Conservation (phyloP, 2,329 filamentous ascomycete species). For the Xylariales sp. region DNA sequence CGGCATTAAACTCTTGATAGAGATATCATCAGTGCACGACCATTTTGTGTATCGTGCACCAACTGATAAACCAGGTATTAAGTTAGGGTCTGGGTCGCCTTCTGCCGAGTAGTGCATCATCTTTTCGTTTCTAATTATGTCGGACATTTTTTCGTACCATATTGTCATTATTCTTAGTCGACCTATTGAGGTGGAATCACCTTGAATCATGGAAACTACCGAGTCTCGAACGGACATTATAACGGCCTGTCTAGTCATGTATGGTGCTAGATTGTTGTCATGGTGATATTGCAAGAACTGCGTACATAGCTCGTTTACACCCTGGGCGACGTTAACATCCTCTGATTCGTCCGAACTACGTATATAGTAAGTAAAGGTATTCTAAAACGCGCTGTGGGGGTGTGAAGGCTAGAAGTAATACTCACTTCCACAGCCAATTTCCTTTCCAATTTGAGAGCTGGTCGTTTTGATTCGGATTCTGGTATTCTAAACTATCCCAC, state of each 20-base stretch:
- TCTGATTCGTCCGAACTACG: neutral
- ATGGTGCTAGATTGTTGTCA: slow-evolving; percentile 3
- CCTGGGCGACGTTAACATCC: neutral
- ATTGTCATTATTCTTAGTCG: neutral
- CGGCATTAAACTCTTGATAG: neutral
- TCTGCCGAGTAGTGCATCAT: neutral
- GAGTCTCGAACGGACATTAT: neutral
- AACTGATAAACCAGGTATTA: neutral
- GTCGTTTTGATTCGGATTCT: slow-evolving; percentile 17
- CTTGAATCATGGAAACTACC: neutral
- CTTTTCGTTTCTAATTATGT: neutral
- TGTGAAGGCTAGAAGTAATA: neutral
- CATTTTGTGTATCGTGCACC: neutral
- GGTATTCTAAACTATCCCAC: slow-evolving; percentile 32
- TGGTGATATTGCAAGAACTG: slow-evolving; percentile 17
- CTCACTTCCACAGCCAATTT: slow-evolving; percentile 23
- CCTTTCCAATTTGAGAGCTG: neutral
- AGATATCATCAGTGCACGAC: slow-evolving; percentile 14
- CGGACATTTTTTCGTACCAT: slow-evolving; percentile 9
- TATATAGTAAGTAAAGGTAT: neutral
- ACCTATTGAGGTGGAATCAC: neutral
- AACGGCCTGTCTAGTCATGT: neutral
- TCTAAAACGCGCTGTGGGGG: neutral
- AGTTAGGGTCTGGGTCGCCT: neutral
- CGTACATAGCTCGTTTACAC: neutral